phyloP scores from a whole-genome alignment of 371 early-diverging fungal species.

The Dichotomocladium elegans region DNA sequence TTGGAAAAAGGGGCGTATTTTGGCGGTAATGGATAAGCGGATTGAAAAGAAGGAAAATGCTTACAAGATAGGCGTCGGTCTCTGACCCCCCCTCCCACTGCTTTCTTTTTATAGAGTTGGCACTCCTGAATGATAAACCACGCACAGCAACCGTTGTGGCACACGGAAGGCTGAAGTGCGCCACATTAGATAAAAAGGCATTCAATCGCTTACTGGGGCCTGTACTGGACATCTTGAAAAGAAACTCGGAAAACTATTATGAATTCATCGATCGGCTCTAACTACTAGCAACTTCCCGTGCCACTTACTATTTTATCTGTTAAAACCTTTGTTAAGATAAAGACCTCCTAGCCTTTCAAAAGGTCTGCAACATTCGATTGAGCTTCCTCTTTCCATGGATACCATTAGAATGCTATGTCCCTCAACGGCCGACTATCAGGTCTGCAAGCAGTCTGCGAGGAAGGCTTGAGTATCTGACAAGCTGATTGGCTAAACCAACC shows the following conservation, averaged over 20 bases:
- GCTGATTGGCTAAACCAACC: no score
- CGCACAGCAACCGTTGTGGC: slow-evolving; percentile 89
- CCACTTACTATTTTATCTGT: no score
- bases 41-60: neutral
- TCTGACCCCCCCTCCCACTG: neutral
- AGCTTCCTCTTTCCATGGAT: no score
- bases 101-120: slow-evolving; percentile 60
- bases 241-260: slow-evolving; percentile 81
- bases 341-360: no score
- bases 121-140: slow-evolving; percentile 86
- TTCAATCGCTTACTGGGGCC: slow-evolving; percentile 93
- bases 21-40: slow-evolving; percentile 63
- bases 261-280: slow-evolving; percentile 19
- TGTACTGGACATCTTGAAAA: slow-evolving; percentile 85
- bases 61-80: neutral
- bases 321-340: no score
- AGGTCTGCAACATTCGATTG: no score
- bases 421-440: no score
- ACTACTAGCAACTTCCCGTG: no score
- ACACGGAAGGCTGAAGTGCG: slow-evolving; percentile 85
- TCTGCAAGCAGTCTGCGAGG: no score
- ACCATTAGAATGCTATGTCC: no score
- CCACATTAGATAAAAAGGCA: slow-evolving; percentile 85
- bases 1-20: slow-evolving; percentile 81
- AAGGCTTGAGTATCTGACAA: no score